Percentiles rank a stretch among this genome's conserved stretches.
These are phyloP conservation scores for Tricholoma hemisulphureum DNA, from an alignment of 768 basidiomycete species.

Conservation along the genomic window DNA sequence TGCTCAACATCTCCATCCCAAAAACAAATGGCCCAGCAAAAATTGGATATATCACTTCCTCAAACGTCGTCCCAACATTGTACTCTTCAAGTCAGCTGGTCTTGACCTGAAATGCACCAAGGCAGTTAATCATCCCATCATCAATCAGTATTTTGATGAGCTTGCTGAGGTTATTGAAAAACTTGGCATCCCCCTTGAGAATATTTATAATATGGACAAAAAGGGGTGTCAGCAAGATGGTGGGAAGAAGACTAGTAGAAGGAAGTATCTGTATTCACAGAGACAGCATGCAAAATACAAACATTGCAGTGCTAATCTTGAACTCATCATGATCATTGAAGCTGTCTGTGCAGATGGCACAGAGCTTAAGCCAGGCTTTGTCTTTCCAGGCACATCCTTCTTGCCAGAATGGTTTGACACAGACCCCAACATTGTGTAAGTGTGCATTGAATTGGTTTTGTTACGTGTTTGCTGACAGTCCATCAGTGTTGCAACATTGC, in stretches of 20 bases:
- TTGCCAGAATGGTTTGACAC: constrained; percentile 25
- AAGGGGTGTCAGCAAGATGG: constrained; percentile 33
- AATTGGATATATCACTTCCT: constrained; percentile 22
- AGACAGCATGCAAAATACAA: no score
- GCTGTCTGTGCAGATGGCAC: no score
- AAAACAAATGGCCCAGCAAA: not conserved
- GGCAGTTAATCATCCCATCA: constrained; percentile 31
- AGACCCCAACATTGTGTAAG: constrained; percentile 17
- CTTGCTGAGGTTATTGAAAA: constrained; percentile 18
- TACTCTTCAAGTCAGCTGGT: constrained; percentile 22
- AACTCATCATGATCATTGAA: constrained; percentile 43
- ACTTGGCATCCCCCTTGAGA: constrained; percentile 27
- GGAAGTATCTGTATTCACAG: no score
- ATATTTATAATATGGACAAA: constrained; percentile 37
- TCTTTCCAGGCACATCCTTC: constrained; percentile 27
- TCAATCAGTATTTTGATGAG: constrained; percentile 27
- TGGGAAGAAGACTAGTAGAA: no score
- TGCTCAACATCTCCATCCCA: not conserved
- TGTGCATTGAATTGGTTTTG: constrained; percentile 4
- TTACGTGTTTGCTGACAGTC: no score
- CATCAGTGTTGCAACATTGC: no score
- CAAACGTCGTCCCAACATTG: constrained; percentile 20
- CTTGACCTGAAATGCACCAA: constrained; percentile 34
- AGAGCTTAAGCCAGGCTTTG: no score
- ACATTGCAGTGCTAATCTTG: constrained; percentile 32